Conservation (phyloP, 441 rosid genomes). For the Pelargonium australe region DNA sequence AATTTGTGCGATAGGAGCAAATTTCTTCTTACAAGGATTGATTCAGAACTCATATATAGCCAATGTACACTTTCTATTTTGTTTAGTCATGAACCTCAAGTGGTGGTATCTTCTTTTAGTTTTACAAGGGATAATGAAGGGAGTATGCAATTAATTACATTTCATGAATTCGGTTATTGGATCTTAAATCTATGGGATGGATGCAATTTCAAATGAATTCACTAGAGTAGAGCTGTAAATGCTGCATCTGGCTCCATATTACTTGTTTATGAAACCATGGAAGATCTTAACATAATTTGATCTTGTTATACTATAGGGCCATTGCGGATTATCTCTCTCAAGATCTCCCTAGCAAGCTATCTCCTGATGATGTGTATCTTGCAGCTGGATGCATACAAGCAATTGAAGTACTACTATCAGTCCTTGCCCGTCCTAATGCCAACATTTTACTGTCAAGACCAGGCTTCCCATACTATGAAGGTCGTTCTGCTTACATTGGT, state of each 20-base stretch:
- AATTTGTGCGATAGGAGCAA: too few species aligned
- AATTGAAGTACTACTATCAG: slow-evolving; percentile 31
- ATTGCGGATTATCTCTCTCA: slow-evolving; percentile 36
- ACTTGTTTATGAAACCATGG: not conserved
- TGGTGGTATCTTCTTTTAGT: too few species aligned
- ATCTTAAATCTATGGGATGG: too few species aligned
- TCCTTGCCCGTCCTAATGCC: slow-evolving; percentile 39
- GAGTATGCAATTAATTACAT: too few species aligned
- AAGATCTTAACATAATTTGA: not conserved
- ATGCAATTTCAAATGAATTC: too few species aligned
- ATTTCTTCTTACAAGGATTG: too few species aligned
- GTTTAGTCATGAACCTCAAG: too few species aligned
- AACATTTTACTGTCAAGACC: slow-evolving; percentile 43
- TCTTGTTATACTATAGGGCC: slow-evolving; percentile 27
- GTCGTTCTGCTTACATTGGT: slow-evolving; percentile 24
- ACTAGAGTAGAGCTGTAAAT: too few species aligned
- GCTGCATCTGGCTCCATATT: not conserved
- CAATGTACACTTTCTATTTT: too few species aligned
- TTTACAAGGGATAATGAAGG: too few species aligned
- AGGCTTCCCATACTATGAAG: slow-evolving; percentile 34
- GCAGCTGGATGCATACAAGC: slow-evolving; percentile 46
- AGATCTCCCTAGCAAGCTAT: slow-evolving; percentile 40
- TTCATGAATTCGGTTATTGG: too few species aligned
- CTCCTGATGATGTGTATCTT: slow-evolving; percentile 37
- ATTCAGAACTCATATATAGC: too few species aligned